Percentiles rank a stretch among this genome's conserved stretches.
These are phyloP conservation scores for Cyathus striatus DNA, from an alignment of 768 basidiomycete genomes.

Conservation along the genomic window DNA sequence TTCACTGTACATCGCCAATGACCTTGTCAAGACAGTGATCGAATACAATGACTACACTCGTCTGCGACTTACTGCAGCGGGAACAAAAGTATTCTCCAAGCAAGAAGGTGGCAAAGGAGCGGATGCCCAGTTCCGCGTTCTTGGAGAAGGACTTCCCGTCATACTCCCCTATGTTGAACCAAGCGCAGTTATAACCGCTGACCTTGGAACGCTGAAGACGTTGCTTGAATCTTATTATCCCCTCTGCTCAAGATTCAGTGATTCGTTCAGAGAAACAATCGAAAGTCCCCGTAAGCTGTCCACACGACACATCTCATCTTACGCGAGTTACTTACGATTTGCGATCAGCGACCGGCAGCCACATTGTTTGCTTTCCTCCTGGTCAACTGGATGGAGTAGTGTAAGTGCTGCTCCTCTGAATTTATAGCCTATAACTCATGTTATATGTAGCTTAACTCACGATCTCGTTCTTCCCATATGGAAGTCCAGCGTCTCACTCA, in stretches of 20 bases:
- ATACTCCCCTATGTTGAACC: constrained; percentile 79
- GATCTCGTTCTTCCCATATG: constrained; percentile 91
- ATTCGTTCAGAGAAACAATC: constrained; percentile 51
- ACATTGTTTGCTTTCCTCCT: constrained; percentile 64
- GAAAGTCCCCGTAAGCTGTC: constrained; percentile 46
- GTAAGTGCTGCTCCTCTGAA: constrained; percentile 32
- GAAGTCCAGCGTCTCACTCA: constrained; percentile 85
- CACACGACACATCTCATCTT: constrained; percentile 4
- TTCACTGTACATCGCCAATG: constrained; percentile 85
- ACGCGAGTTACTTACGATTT: background rate
- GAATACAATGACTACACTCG: constrained; percentile 77
- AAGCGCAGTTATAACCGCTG: constrained; percentile 52
- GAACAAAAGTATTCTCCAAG: constrained; percentile 88
- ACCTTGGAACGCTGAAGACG: constrained; percentile 52
- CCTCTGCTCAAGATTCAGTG: constrained; percentile 55
- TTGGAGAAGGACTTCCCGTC: constrained; percentile 81
- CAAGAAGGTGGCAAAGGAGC: constrained; percentile 70
- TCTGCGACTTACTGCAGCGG: constrained; percentile 86
- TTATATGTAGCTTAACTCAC: constrained; percentile 54
- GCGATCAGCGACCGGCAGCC: constrained; percentile 57
- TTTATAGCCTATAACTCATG: constrained; percentile 4
- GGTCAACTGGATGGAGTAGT: constrained; percentile 45
- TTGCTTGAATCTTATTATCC: constrained; percentile 82
- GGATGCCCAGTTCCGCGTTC: constrained; percentile 66
- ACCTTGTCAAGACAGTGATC: constrained; percentile 77